A percentile compares a stretch with the other conserved stretches of the same genome.
Conservation (phyloP, 2,329 filamentous ascomycete species). For the Juglanconis juglandina region DNA sequence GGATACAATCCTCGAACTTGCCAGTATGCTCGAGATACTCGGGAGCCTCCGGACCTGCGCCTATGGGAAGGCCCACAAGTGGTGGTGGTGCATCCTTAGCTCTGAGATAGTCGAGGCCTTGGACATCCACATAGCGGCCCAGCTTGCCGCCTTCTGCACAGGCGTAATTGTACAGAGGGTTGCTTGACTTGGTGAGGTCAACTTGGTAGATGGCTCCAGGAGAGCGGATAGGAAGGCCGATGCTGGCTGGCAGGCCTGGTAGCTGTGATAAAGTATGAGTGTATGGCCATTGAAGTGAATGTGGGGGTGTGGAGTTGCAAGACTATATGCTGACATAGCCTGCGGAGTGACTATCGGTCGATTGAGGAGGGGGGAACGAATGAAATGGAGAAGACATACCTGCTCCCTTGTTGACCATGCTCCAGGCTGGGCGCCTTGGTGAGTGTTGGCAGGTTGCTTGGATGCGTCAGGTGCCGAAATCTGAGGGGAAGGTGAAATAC, state of each 20-base stretch:
- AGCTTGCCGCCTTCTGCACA: slow-evolving; percentile 10
- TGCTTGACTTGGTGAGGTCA: slow-evolving; percentile 9
- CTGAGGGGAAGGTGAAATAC: not conserved
- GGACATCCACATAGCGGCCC: slow-evolving; percentile 1
- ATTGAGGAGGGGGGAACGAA: not conserved
- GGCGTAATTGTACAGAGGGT: slow-evolving; percentile 16
- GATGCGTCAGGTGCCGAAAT: too few species aligned
- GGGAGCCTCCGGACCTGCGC: slow-evolving; percentile 38
- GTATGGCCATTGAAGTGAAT: too few species aligned
- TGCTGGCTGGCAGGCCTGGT: not conserved
- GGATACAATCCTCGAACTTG: slow-evolving; percentile 27
- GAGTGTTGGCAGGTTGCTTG: not conserved
- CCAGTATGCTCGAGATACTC: slow-evolving; percentile 28
- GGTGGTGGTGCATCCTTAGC: slow-evolving; percentile 14
- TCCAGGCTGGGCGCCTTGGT: not conserved
- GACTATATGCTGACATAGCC: not conserved
- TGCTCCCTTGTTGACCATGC: not conserved
- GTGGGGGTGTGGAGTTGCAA: too few species aligned
- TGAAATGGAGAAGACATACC: not conserved
- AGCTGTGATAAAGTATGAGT: too few species aligned
- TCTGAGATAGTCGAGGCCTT: slow-evolving; percentile 10
- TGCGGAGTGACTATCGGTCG: not conserved
- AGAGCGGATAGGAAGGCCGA: not conserved
- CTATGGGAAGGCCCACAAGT: slow-evolving; percentile 37
- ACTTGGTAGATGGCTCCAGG: slow-evolving; percentile 14